phyloP scores from a whole-genome alignment of 352 stramenopile genomes.

The Globisporangium nodosum region DNA sequence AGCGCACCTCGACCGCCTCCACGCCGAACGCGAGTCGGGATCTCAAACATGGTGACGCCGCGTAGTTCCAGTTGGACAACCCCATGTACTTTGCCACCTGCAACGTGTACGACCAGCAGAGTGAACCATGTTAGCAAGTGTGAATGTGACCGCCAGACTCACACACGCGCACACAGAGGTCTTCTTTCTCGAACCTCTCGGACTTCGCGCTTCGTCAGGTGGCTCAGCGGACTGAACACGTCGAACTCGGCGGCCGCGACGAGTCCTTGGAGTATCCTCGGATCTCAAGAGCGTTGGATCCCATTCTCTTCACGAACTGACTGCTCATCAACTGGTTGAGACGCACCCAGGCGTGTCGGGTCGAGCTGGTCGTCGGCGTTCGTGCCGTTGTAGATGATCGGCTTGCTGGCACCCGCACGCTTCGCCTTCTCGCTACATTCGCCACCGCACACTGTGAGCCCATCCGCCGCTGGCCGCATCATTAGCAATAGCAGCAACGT shows the following conservation, averaged over 20 bases:
- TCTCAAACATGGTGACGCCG: conserved; percentile 94
- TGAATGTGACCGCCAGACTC: too few species aligned
- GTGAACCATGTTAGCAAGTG: not conserved
- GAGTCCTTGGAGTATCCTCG: conserved; percentile 45
- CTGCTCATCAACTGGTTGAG: too few species aligned
- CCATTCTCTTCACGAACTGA: too few species aligned
- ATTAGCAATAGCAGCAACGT: not conserved
- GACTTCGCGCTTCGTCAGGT: conserved; percentile 89
- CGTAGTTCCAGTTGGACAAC: conserved; percentile 94
- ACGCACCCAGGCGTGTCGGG: conserved; percentile 58
- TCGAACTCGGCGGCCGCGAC: conserved; percentile 91
- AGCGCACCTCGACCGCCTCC: conserved; percentile 69
- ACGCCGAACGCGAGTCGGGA: conserved; percentile 95
- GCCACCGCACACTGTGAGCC: not conserved
- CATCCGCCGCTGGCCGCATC: not conserved
- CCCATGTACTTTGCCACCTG: conserved; percentile 85
- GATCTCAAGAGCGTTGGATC: not conserved
- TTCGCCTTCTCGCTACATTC: conserved; percentile 19
- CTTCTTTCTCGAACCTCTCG: conserved; percentile 28
- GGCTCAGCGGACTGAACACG: conserved; percentile 88
- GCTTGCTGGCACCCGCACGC: conserved; percentile 3
- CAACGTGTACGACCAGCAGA: not conserved
- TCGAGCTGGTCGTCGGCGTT: conserved; percentile 95
- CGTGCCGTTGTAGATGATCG: conserved; percentile 95
- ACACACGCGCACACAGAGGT: not conserved